Percentiles rank a stretch among this genome's conserved stretches.
Conservation (phyloP, 192 early-diverging fungal genomes). For the Backusella macrospora region DNA sequence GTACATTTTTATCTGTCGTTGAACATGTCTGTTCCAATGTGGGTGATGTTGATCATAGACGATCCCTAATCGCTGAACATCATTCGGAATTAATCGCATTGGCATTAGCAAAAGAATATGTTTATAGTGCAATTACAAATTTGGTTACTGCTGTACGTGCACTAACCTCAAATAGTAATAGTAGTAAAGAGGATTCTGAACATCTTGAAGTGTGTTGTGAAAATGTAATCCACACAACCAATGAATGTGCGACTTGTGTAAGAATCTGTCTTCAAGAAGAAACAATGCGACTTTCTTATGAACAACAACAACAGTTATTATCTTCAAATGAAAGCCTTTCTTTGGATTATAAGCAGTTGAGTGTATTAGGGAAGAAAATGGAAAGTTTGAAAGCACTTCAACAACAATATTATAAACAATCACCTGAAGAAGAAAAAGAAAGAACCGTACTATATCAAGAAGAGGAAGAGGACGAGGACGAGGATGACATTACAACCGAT, state of each 20-base stretch:
- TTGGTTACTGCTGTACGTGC: conserved; percentile 40
- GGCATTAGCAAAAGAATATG: conserved; percentile 41
- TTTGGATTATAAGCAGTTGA: conserved; percentile 28
- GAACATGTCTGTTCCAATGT: conserved; percentile 36
- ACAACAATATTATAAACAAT: conserved; percentile 9
- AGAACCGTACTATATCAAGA: too few species aligned
- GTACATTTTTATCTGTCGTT: conserved; percentile 37
- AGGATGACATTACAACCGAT: too few species aligned
- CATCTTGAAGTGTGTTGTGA: conserved; percentile 24
- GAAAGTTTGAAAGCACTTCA: conserved; percentile 37
- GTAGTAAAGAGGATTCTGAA: background rate
- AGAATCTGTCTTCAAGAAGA: conserved; percentile 16
- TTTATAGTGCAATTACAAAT: conserved; percentile 42
- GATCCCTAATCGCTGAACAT: conserved; percentile 4
- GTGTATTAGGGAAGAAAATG: conserved; percentile 34
- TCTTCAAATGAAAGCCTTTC: background rate
- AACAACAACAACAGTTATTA: too few species aligned
- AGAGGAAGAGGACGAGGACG: too few species aligned
- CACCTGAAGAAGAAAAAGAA: background rate
- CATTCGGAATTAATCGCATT: conserved; percentile 37
- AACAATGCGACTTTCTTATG: background rate
- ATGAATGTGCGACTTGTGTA: conserved; percentile 26
- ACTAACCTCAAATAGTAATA: conserved; percentile 3
- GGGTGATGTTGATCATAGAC: conserved; percentile 28
- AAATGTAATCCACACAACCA: conserved; percentile 26